These are phyloP conservation scores for Cinchona pubescens DNA, from an alignment of 257 asterid species.

Conservation along the genomic window DNA sequence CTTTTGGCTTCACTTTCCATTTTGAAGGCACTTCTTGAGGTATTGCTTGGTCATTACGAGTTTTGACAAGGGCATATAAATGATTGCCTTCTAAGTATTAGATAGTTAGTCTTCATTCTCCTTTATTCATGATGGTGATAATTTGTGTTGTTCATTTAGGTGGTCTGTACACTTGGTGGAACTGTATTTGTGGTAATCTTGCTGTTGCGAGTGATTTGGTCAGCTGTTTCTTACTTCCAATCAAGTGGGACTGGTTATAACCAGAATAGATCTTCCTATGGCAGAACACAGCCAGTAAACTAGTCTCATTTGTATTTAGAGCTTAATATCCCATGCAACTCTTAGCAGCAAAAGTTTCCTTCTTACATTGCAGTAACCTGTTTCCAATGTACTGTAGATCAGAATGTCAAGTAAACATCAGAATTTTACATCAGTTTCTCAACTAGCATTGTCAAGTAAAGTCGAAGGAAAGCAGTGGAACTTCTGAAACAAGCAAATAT, in stretches of 20 bases:
- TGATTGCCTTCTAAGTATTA: neutral
- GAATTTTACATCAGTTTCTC: neutral
- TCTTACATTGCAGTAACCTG: no score
- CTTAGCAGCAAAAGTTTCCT: no score
- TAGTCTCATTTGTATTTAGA: neutral
- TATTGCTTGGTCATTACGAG: neutral
- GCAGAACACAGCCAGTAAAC: constrained; percentile 23
- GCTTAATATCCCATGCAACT: no score
- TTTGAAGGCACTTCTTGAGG: constrained; percentile 43
- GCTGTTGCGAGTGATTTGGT: constrained; percentile 31
- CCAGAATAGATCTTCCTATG: constrained; percentile 24
- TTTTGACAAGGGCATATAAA: neutral
- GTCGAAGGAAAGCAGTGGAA: neutral
- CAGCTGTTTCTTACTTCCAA: constrained; percentile 32
- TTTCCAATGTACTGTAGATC: no score
- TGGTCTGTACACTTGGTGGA: constrained; percentile 41
- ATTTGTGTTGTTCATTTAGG: constrained; percentile 16
- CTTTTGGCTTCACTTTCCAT: constrained; percentile 36
- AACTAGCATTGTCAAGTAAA: neutral
- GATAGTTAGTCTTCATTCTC: neutral
- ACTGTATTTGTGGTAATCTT: constrained; percentile 36
- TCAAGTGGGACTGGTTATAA: constrained; percentile 16
- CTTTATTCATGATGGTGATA: neutral
- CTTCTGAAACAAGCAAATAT: neutral
- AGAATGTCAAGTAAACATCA: no score